These are phyloP conservation scores for Phycomyces blakesleeanus DNA, from an alignment of 192 early-diverging fungal species.

Conservation along the genomic window DNA sequence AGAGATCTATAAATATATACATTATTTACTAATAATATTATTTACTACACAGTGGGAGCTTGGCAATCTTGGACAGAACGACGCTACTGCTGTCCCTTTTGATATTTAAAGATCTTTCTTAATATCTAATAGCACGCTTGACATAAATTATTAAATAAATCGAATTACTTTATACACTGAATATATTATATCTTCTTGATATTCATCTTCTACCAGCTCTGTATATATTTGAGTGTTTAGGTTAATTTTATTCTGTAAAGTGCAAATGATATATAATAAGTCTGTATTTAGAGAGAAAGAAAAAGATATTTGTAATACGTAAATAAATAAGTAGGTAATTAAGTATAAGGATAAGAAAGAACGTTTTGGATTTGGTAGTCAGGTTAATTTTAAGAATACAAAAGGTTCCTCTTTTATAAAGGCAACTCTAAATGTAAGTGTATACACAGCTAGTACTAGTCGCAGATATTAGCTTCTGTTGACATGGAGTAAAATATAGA, in stretches of 20 bases:
- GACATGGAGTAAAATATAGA: too few species aligned
- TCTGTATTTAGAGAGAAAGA: too few species aligned
- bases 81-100: constrained; percentile 30
- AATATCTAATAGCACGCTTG: background rate
- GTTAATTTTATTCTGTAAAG: background rate
- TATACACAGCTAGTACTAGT: too few species aligned
- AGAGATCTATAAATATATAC: background rate
- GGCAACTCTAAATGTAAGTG: too few species aligned
- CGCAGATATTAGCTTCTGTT: too few species aligned
- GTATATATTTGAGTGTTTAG: too few species aligned
- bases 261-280: background rate
- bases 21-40: background rate
- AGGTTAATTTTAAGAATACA: too few species aligned
- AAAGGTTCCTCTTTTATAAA: too few species aligned
- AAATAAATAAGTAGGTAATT: too few species aligned
- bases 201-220: background rate
- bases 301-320: too few species aligned
- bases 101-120: background rate
- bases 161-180: background rate
- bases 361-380: too few species aligned
- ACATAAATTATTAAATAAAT: constrained; percentile 1
- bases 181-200: background rate
- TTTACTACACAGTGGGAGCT: constrained; percentile 36
- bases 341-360: too few species aligned
- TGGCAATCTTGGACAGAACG: constrained; percentile 40